Evolutionary conservation across 805 yeast species (phyloP), one percentile per base, ranked within the genome.

Genomic region (Candida silvicultrix): DNA sequence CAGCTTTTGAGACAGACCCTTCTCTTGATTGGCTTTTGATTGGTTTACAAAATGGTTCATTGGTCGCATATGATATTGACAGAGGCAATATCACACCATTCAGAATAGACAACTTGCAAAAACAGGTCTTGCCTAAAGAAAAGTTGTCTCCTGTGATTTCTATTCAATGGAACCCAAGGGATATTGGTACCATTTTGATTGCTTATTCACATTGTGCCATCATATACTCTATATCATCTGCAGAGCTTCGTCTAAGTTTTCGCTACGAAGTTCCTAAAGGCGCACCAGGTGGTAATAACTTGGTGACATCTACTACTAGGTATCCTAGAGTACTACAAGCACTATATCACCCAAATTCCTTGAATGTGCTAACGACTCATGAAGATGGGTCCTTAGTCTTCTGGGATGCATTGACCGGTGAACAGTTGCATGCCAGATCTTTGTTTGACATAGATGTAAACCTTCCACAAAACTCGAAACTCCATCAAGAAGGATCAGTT

Each of bases 271-370:
- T 88, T 9, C 79, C 84, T 0, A 73, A 81, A 36, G 84, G 80
- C 9, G 83, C 88, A 0, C 82, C 84, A 15, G 95, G 95, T 7
- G 89, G 87, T 15, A 83, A 79, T 40, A 70, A 70, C 32, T 45
- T 59, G 1, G 34, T 51, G 5, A 50, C 62, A 4, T 54, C 57
- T 19, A 56, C 63, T 2, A 38, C 57, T 0, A 59, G 82, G 43
- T 55, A 49, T n/a, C 81, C 82, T 2, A 61, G 58, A 20, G 54
- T 73, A 0, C 47, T 67, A 1, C 67, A 81, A 42, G 82, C 96
- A 0, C 69, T 78, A 31, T 94, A 87, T 78, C 97, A 92, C 63
- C 99, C 99, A 2, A 89, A 89, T 59, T 97, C 98, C 0, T 74
- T 89, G 40, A 95, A 90, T 59, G 67, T 88, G 3, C 74, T 86